Evolutionary conservation across 768 basidiomycete species (phyloP), one percentile per base, ranked within the genome.

Genomic region (Leccinum arenicola): DNA sequence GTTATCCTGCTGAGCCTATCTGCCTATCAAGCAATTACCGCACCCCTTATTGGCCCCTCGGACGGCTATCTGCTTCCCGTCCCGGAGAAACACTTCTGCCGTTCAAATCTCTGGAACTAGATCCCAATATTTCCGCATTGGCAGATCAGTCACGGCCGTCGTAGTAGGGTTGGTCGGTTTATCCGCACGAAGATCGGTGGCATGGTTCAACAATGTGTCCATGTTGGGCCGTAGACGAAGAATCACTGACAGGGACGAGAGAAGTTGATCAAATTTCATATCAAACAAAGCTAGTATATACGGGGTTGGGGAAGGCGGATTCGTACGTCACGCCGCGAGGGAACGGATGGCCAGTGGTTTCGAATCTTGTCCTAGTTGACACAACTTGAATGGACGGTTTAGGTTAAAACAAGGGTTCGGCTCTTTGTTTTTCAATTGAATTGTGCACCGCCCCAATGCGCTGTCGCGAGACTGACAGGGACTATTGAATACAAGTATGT

Each of bases 191-290:
- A 48, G 14, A 10, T 19, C 15, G 17, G 27, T 21, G 11, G 4
- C 5, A 29, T 29, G 25, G 49, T 17, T 11, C 40, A 43, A 43
- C 25, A 50, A 23, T 50, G 23, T 50, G 17, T 29, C 27, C 27
- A 50, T 50, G 23, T 25, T 50, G n/a, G 49, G 27, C 23, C 25
- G 27, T 17, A 25, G 23, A 17, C 43, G 19, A 45, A 19, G 43
- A 10, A 43, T n/a, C 40, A n/a, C n/a, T n/a, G 8, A 2, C 4
- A 43, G 40, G 40, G n/a, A 43, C 40, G 25, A 49, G 14, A 17
- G 31, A 40, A 29, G 29, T 12, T 21, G 38, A 38, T 12, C 2
- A 19, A 45, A 63, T 62, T 49, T 63, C 61, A 50, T 8, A 63
- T 58, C 9, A 3, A 17, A 4, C 7, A 56, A 62, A 3, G 23